Conservation (phyloP, 768 basidiomycete species). For the Sporobolomyces roseus region DNA sequence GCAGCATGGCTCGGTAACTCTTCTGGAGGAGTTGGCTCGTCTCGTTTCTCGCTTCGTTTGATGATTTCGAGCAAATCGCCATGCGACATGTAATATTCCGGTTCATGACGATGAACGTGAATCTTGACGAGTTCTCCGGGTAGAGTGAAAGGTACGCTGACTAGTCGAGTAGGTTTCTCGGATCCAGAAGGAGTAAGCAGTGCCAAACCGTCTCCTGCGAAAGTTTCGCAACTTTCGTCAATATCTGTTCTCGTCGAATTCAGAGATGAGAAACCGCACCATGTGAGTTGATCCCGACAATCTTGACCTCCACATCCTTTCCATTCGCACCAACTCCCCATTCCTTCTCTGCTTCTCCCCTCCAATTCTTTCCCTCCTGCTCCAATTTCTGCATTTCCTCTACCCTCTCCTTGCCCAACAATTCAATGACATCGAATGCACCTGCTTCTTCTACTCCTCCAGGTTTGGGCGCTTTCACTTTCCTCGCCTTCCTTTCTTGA, state of each 20-base stretch:
- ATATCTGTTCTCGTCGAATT: constrained; percentile 34
- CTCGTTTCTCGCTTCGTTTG: constrained; percentile 48
- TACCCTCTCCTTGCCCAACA: constrained; percentile 63
- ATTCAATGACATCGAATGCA: constrained; percentile 63
- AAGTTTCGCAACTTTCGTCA: not conserved
- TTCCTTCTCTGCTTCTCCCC: constrained; percentile 56
- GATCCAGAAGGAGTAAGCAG: constrained; percentile 52
- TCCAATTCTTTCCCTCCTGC: constrained; percentile 56
- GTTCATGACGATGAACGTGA: constrained; percentile 65
- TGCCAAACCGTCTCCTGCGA: constrained; percentile 65
- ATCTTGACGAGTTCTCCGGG: constrained; percentile 76
- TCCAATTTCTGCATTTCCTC: constrained; percentile 49
- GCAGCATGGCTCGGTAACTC: constrained; percentile 23
- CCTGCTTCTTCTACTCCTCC: constrained; percentile 48
- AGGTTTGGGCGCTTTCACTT: constrained; percentile 36
- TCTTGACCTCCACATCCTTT: constrained; percentile 59
- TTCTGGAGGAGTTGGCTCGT: constrained; percentile 24
- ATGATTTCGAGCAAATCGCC: constrained; percentile 70
- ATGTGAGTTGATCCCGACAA: constrained; percentile 58
- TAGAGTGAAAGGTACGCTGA: constrained; percentile 76
- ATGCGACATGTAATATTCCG: constrained; percentile 61
- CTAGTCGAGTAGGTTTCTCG: constrained; percentile 64
- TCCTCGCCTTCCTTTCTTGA: not conserved
- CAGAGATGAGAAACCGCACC: constrained; percentile 61
- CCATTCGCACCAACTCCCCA: constrained; percentile 48